These are phyloP conservation scores for Mortierella sp. DNA, from an alignment of 371 early-diverging fungal genomes.

Conservation along the genomic window DNA sequence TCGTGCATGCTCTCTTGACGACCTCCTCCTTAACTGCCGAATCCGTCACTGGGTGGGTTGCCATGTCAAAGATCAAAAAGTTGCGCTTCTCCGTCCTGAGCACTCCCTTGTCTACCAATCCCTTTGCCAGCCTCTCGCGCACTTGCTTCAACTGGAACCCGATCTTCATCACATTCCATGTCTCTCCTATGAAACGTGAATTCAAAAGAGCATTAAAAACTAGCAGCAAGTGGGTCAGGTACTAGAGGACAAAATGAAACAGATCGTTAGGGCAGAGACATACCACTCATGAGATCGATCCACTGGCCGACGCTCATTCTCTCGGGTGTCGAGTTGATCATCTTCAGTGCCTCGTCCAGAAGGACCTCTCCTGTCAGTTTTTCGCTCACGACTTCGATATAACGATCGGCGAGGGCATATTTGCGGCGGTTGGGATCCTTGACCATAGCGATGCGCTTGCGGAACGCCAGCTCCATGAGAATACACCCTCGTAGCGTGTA, in stretches of 20 bases:
- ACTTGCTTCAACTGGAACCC: conserved; percentile 98
- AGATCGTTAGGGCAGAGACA: not conserved
- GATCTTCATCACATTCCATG: conserved; percentile 97
- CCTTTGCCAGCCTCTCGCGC: conserved; percentile 96
- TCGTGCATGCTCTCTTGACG: conserved; percentile 82
- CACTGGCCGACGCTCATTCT: conserved; percentile 86
- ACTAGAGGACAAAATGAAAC: conserved; percentile 8
- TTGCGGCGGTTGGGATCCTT: conserved; percentile 89
- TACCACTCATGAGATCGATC: conserved; percentile 98
- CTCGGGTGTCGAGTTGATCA: conserved; percentile 82
- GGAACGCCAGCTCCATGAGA: conserved; percentile 93
- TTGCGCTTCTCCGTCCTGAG: conserved; percentile 94
- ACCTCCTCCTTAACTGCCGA: conserved; percentile 88
- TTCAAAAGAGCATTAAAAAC: not conserved
- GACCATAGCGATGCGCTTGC: conserved; percentile 88
- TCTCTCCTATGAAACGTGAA: conserved; percentile 79
- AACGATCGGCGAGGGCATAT: conserved; percentile 82
- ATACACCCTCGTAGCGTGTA: conserved; percentile 96
- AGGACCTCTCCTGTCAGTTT: conserved; percentile 93
- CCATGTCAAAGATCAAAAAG: conserved; percentile 96
- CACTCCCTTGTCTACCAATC: conserved; percentile 97
- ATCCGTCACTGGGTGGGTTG: conserved; percentile 94
- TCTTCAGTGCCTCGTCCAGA: conserved; percentile 93
- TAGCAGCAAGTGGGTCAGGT: not conserved
- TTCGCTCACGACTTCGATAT: conserved; percentile 87